Percentiles rank a stretch among this genome's conserved stretches.
These are phyloP conservation scores for Proliferodiscus dingleyae DNA, from an alignment of 2,329 filamentous ascomycete species.

Conservation along the genomic window DNA sequence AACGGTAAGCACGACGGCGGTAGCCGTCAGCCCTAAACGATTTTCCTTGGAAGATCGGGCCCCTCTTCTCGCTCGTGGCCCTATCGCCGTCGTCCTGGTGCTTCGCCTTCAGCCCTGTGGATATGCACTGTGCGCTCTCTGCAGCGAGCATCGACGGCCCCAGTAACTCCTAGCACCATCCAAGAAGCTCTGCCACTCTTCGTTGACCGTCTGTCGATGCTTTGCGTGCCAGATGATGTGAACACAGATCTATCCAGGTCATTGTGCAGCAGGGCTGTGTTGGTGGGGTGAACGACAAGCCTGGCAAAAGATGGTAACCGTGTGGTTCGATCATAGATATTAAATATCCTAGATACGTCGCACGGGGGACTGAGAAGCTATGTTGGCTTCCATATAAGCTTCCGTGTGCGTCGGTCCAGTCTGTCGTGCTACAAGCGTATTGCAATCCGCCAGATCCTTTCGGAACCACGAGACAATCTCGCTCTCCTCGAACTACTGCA, in stretches of 20 bases:
- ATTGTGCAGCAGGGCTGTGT: constrained; percentile 4
- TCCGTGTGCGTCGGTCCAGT: no score
- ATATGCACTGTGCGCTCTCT: background rate
- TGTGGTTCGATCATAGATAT: no score
- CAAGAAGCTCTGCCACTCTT: background rate
- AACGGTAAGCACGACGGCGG: background rate
- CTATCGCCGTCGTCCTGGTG: background rate
- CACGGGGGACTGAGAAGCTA: no score
- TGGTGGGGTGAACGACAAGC: background rate
- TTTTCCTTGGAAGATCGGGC: background rate
- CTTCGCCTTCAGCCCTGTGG: constrained; percentile 6
- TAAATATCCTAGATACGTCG: no score
- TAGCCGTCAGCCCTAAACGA: constrained; percentile 17
- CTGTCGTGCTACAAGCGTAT: no score
- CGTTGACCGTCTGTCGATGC: background rate
- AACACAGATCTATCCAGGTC: background rate
- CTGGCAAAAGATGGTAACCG: no score
- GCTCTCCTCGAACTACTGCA: no score
- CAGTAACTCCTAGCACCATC: background rate
- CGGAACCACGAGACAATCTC: no score
- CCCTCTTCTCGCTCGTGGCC: no score
- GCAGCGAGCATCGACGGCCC: background rate
- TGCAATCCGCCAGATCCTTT: no score
- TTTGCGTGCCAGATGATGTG: background rate
- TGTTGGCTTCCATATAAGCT: no score